Percentiles rank a stretch among this genome's conserved stretches.
phyloP scores from a whole-genome alignment of 163 green algal species.

The Trebouxiophyceae sp. region DNA sequence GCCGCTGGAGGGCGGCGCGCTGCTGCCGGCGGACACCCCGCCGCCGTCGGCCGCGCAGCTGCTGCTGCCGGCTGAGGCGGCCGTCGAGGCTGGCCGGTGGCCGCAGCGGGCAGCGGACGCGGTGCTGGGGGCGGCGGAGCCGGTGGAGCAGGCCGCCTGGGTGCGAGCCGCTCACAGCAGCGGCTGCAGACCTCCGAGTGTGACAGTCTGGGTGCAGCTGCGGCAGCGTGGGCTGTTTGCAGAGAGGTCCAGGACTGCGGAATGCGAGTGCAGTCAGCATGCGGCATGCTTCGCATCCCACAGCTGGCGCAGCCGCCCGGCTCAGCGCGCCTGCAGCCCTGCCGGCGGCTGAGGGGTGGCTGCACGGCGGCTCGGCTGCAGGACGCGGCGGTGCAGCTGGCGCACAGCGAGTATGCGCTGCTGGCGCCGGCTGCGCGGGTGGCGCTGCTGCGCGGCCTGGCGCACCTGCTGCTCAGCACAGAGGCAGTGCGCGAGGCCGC shows the following conservation, averaged over 20 bases:
- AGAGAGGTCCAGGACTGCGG: too few relatives aligned
- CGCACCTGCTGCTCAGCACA: conserved; percentile 40
- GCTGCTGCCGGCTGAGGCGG: neutral
- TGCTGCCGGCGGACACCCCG: neutral
- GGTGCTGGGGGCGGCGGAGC: conserved; percentile 6
- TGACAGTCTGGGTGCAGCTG: too few relatives aligned
- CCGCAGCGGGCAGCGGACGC: conserved; percentile 19
- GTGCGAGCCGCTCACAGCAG: too few relatives aligned
- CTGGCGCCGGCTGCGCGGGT: conserved; percentile 40
- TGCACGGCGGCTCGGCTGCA: conserved; percentile 8
- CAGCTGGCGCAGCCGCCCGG: too few relatives aligned
- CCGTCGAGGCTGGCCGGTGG: conserved; percentile 1
- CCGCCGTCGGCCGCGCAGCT: conserved; percentile 2
- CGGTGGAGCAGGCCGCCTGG: conserved; percentile 1
- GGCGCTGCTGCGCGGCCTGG: conserved; percentile 44
- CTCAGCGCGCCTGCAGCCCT: too few relatives aligned
- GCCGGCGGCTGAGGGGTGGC: too few relatives aligned
- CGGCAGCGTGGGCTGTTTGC: too few relatives aligned
- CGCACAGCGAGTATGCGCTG: conserved; percentile 52
- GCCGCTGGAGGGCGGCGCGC: conserved; percentile 3
- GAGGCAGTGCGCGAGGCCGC: conserved; percentile 25
- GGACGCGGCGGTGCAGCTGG: conserved; percentile 39
- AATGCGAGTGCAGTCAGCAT: too few relatives aligned
- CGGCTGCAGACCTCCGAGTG: too few relatives aligned
- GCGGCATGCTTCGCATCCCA: too few relatives aligned